phyloP scores from a whole-genome alignment of 2,329 filamentous ascomycete genomes.

The Capronia coronata region DNA sequence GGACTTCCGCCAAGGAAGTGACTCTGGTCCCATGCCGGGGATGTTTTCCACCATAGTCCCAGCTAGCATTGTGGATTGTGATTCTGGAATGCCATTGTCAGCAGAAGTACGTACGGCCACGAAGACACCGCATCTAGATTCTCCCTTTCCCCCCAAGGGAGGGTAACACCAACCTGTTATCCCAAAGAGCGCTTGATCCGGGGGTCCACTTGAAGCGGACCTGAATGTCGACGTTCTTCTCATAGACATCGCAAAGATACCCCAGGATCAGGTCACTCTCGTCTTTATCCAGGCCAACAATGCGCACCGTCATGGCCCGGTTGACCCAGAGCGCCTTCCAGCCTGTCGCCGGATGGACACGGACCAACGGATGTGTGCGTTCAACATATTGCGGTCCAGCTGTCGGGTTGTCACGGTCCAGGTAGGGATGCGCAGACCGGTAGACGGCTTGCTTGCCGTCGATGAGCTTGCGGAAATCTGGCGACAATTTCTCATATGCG shows the following conservation, averaged over 20 bases:
- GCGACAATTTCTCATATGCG: conserved; percentile 51
- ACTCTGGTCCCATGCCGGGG: conserved; percentile 63
- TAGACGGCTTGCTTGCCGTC: conserved; percentile 32
- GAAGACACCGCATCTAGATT: too few species aligned
- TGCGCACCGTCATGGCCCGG: conserved; percentile 23
- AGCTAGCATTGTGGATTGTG: conserved; percentile 44
- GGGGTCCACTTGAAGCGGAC: conserved; percentile 27
- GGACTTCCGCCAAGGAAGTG: conserved; percentile 64
- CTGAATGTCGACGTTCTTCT: conserved; percentile 28
- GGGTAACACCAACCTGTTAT: conserved; percentile 40
- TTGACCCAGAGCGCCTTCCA: conserved; percentile 30
- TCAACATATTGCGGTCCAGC: conserved; percentile 43
- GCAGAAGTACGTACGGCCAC: conserved; percentile 32
- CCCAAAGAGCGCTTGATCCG: conserved; percentile 27
- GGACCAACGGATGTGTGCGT: conserved; percentile 44
- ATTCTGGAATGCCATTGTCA: conserved; percentile 55
- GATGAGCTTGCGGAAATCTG: conserved; percentile 30
- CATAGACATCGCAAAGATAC: conserved; percentile 37
- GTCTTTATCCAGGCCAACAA: conserved; percentile 28
- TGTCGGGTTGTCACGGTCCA: conserved; percentile 51
- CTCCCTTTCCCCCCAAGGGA: conserved; percentile 41
- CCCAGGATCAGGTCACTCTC: conserved; percentile 27
- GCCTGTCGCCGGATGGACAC: conserved; percentile 43
- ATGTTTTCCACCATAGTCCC: conserved; percentile 25
- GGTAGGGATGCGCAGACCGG: conserved; percentile 42